These are phyloP conservation scores for Aristolochia fimbriata DNA, from an alignment of 164 flowering plant genomes.

Conservation along the genomic window DNA sequence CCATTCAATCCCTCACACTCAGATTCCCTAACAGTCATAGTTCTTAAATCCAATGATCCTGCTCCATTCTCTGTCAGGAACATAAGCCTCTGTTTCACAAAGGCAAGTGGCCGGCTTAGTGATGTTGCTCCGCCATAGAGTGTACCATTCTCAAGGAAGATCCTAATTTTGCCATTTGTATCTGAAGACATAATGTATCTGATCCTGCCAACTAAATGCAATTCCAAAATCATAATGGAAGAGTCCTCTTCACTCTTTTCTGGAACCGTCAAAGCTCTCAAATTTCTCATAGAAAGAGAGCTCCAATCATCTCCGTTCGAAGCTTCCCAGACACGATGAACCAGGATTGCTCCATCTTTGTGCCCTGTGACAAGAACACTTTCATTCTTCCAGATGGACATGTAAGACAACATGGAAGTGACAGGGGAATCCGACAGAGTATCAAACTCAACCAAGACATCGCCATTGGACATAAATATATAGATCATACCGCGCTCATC, in stretches of 20 bases:
- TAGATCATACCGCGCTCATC: constrained; percentile 72
- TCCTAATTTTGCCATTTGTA: constrained; percentile 46
- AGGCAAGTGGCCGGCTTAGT: constrained; percentile 53
- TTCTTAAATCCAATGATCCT: constrained; percentile 86
- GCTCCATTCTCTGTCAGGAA: constrained; percentile 85
- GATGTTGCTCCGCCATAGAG: constrained; percentile 51
- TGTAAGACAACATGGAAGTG: constrained; percentile 64
- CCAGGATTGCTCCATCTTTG: constrained; percentile 48
- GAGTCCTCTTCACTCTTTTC: constrained; percentile 25
- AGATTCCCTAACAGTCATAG: constrained; percentile 65
- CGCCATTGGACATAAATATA: constrained; percentile 68
- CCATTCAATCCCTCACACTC: constrained; percentile 87
- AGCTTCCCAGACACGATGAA: constrained; percentile 68
- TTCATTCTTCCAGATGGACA: constrained; percentile 71
- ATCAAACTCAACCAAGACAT: constrained; percentile 49
- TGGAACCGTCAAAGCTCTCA: constrained; percentile 21
- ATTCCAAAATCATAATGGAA: constrained; percentile 50
- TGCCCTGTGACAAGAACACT: constrained; percentile 77
- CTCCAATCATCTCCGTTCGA: constrained; percentile 58
- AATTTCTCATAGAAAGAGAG: constrained; percentile 43
- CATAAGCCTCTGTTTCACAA: constrained; percentile 87
- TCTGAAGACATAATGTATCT: constrained; percentile 59
- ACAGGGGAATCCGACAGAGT: constrained; percentile 46
- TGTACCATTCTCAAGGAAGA: constrained; percentile 63
- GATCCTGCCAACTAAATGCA: constrained; percentile 72